Base-by-base conservation (phyloP, 2,329 filamentous ascomycete genomes). In the Didymella exigua region DNA sequence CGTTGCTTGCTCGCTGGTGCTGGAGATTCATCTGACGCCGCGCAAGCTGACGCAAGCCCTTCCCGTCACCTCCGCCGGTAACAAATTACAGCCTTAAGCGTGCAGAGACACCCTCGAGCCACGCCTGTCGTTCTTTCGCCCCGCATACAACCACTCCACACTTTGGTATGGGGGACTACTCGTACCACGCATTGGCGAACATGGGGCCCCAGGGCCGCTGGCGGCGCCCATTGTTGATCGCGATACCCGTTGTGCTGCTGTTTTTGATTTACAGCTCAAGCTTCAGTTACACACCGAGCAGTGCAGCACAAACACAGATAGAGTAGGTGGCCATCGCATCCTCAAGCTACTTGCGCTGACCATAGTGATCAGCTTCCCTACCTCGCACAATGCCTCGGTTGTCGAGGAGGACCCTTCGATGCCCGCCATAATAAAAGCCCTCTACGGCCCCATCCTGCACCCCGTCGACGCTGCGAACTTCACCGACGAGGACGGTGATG, bases 401-500 rank as follows among this genome's bases (percentile, higher is more conserved):
- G 49, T 62, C 30, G 52, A 61, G 33, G 63, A 68, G 48, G 69
- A 74, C 55, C 38, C 63, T 1, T 66, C 69, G n/a, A 75, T 75
- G 70, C 49, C 62, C 14, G 68, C 71, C n/a, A 71, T 75, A 46
- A 69, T 75, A 45, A 72, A 72, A 61, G 68, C 70, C 52, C 69
- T 75, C 36, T 75, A 74, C 56, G 62, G 62, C 38, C 72, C 72
- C 38, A 68, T 74, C 34, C 45, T 74, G 16, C 73, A 74, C 49
- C 71, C 71, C 4, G 60, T 75, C 46, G 67, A 68, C 41, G 71
- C 71, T 9, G 57, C 63, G 8, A 74, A 73, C 55, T 75, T 75
- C 59, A 74, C 71, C 49, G 72, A 75, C 57, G 71, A 75, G 40
- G 73, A 75, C 33, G 72, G 73, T 41, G 66, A 70, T 30, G 45